Base-by-base conservation (phyloP, 192 early-diverging fungal genomes). In the Thamnidium elegans region DNA sequence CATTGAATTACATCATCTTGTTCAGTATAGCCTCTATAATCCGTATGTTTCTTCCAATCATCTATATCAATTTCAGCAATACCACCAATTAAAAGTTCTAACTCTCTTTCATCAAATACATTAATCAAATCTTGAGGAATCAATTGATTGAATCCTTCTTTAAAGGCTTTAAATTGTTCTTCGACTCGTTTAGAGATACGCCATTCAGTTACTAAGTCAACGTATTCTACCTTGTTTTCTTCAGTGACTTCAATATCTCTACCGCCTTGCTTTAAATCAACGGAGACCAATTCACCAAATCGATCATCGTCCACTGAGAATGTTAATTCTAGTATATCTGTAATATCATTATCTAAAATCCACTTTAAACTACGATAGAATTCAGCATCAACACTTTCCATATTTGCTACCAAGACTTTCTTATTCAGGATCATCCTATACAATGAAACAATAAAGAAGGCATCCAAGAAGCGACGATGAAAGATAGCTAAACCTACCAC, bases 1-100 rank as follows among this genome's bases (percentile, higher is more conserved):
- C 90, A 94, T 75, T 91, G 89, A 62, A 97, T 85, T 7, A 94
- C 90, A 67, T 95, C 92, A 77, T 99, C 96, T 23, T 90, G 87
- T 74, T 99, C 95, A n/a, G 90, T 92, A 82, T 95, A 99, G 17
- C 94, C 95, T 63, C 96, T 78, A 68, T 99, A 99, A 72, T 99
- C 95, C 1, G 95, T 99, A 68, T 97, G 84, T 79, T 97, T 99
- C 84, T 93, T 94, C 96, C 96, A 99, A 79, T 99, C 96, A 46
- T 96, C 95, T 6, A 95, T 80, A 78, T 99, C 94, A 62, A 99
- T 93, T 62, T 99, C 95, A 32, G 90, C 90, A 67, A 99, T 87
- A 60, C 96, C 96, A 21, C 96, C 94, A 79, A 99, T 96, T 30
- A 99, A 82, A 48, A 99, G 79, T 63, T 99, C 96, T 54, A 99